Evolutionary conservation across 805 yeast genomes (phyloP).

Genomic region (Clavispora phyllophila): DNA sequence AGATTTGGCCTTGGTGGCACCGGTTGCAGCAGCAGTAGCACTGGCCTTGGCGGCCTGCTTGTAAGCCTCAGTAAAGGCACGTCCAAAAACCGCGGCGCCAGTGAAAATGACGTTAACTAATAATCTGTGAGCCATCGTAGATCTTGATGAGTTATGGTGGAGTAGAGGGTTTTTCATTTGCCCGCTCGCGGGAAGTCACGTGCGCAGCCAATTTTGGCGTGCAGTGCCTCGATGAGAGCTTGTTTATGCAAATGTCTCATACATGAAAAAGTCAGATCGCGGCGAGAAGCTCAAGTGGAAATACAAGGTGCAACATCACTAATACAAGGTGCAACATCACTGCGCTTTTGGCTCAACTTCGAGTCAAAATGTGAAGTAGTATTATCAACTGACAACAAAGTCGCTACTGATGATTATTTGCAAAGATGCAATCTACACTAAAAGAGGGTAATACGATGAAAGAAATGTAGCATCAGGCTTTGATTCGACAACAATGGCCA

Average conservation of each 20-base stretch:
- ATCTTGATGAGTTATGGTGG: neutral
- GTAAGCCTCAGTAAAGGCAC: conserved; percentile 95
- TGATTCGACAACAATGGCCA: conserved; percentile 36
- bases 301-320: too few species aligned
- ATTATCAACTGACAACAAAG: too few species aligned
- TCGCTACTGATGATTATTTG: too few species aligned
- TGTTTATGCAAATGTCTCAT: too few species aligned
- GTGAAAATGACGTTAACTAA: conserved; percentile 85
- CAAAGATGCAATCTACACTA: neutral
- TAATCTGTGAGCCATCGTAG: conserved; percentile 78
- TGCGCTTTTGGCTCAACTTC: neutral
- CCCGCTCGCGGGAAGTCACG: neutral
- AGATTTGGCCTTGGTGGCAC: conserved; percentile 43
- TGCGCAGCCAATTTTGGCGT: too few species aligned
- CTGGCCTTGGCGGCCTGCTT: conserved; percentile 93
- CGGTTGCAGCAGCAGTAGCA: conserved; percentile 46
- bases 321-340: too few species aligned
- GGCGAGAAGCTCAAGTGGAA: too few species aligned
- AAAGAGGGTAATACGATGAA: neutral
- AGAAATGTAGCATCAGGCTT: conserved; percentile 49
- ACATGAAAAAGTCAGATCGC: too few species aligned
- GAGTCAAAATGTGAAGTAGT: neutral
- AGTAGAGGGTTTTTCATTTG: neutral
- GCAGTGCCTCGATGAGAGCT: neutral
- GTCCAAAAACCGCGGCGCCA: conserved; percentile 93